A percentile compares a stretch with the other conserved stretches of the same genome.
These are phyloP conservation scores for Taiozyma sp. DNA, from an alignment of 1,139 yeast genomes.

Conservation along the genomic window DNA sequence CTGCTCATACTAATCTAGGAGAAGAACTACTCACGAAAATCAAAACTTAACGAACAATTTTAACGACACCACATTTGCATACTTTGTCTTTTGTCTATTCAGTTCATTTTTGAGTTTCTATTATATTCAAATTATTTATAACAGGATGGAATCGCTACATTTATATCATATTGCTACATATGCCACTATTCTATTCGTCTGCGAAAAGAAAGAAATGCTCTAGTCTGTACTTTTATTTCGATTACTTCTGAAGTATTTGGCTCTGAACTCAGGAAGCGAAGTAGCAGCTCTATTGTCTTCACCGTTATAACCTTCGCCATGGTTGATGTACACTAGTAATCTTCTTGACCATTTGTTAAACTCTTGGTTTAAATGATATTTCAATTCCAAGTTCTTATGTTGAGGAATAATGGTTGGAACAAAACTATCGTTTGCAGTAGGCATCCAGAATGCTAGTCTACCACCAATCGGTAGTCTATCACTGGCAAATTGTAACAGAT, in stretches of 20 bases:
- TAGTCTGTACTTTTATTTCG: constrained; percentile 1
- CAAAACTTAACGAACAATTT: neutral
- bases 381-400: constrained; percentile 66
- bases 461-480: constrained; percentile 69
- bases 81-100: neutral
- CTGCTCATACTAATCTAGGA: constrained; percentile 18
- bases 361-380: constrained; percentile 78
- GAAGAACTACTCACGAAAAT: neutral
- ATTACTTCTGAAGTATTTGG: constrained; percentile 65
- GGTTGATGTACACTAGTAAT: constrained; percentile 71
- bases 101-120: neutral
- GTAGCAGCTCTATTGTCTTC: constrained; percentile 26
- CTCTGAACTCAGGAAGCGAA: constrained; percentile 56
- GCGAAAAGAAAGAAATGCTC: neutral
- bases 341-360: constrained; percentile 93
- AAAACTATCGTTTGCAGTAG: constrained; percentile 88
- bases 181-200: neutral
- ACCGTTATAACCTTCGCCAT: constrained; percentile 58
- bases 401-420: constrained; percentile 69
- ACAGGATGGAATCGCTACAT: neutral
- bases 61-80: constrained; percentile 1
- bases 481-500: constrained; percentile 69
- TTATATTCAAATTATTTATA: neutral
- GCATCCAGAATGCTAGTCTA: constrained; percentile 95
- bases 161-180: constrained; percentile 1